Conservation (phyloP, 306 rosid species). For the Gillenia trifoliata region DNA sequence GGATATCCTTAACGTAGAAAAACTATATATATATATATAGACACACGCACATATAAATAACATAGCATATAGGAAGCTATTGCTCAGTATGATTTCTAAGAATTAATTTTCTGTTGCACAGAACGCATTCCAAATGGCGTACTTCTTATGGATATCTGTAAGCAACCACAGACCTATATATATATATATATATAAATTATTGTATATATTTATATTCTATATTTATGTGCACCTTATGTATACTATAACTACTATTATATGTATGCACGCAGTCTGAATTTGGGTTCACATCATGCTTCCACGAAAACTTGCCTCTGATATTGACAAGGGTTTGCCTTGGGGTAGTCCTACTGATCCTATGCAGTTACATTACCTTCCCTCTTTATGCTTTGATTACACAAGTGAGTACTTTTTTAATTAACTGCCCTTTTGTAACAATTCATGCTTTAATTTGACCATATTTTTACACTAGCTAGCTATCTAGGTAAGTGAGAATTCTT, state of each 20-base stretch:
- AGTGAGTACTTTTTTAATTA: constrained; percentile 22
- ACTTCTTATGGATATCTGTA: constrained; percentile 53
- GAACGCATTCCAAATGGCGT: constrained; percentile 65
- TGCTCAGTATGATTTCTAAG: neutral
- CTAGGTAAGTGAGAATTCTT: no score
- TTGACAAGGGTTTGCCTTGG: constrained; percentile 49
- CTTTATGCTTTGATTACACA: constrained; percentile 62
- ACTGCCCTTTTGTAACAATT: neutral
- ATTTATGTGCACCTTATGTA: no score
- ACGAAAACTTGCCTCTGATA: constrained; percentile 41
- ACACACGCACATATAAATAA: no score
- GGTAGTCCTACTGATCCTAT: constrained; percentile 43
- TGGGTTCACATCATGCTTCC: constrained; percentile 51
- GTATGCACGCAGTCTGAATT: constrained; percentile 42
- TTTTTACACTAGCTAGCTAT: no score
- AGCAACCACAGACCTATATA: neutral
- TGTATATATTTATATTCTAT: no score
- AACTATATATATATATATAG: no score
- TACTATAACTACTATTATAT: no score
- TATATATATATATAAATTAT: neutral
- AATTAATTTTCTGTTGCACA: constrained; percentile 11
- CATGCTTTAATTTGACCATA: neutral
- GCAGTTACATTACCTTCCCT: constrained; percentile 70
- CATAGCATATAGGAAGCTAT: neutral
- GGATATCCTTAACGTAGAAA: no score